phyloP scores from a whole-genome alignment of 345 rosid genomes.

The Citrus glauca region DNA sequence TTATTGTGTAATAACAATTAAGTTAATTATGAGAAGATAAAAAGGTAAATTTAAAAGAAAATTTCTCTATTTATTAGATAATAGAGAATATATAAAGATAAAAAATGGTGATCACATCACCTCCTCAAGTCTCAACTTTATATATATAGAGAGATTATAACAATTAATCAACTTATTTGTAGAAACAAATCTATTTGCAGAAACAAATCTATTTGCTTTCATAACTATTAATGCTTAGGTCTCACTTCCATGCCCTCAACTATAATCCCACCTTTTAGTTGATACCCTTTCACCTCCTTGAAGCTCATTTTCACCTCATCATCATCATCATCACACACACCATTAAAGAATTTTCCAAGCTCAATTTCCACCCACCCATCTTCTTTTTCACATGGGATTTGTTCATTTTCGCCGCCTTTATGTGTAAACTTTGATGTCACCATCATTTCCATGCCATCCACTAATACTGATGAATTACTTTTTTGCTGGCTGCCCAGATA shows the following conservation, averaged over 20 bases:
- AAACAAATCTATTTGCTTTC: neutral
- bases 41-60: no score
- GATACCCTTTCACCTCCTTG: conserved; percentile 67
- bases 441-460: conserved; percentile 10
- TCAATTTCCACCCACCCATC: conserved; percentile 85
- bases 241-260: conserved; percentile 80
- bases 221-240: conserved; percentile 32
- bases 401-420: conserved; percentile 3
- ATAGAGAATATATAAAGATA: no score
- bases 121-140: no score
- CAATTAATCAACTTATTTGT: neutral
- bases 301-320: conserved; percentile 54
- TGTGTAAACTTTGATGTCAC: conserved; percentile 5
- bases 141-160: neutral
- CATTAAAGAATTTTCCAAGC: conserved; percentile 56
- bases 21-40: no score
- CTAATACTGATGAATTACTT: neutral
- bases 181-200: neutral
- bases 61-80: no score
- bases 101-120: no score
- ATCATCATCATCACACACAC: conserved; percentile 3
- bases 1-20: no score
- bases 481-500: neutral
- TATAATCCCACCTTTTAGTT: conserved; percentile 65
- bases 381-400: conserved; percentile 28